Percentiles rank a stretch among this genome's conserved stretches.
Evolutionary conservation across 768 basidiomycete genomes (phyloP).

Genomic region (Termitomyces sp.): DNA sequence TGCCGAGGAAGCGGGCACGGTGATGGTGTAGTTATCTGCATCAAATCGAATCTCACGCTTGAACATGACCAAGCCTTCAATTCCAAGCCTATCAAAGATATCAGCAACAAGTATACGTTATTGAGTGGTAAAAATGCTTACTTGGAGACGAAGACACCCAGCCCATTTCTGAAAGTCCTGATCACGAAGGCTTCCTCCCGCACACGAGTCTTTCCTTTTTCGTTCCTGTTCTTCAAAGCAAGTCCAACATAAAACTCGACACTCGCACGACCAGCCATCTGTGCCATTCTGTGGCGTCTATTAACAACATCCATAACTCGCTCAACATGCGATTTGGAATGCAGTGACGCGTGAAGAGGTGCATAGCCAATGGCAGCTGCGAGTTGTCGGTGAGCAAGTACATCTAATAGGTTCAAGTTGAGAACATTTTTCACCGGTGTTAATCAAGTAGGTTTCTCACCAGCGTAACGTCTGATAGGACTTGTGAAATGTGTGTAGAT

Average conservation of each 20-base stretch:
- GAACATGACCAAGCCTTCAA: constrained; percentile 94
- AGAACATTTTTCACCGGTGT: background rate
- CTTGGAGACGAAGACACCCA: constrained; percentile 96
- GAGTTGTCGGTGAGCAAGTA: constrained; percentile 91
- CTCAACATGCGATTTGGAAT: constrained; percentile 87
- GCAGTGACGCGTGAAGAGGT: constrained; percentile 80
- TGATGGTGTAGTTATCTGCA: constrained; percentile 83
- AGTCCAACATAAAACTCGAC: constrained; percentile 97
- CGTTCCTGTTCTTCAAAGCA: constrained; percentile 69
- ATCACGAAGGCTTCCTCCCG: constrained; percentile 90
- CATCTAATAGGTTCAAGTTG: constrained; percentile 44
- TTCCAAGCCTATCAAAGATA: constrained; percentile 60
- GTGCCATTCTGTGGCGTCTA: constrained; percentile 89
- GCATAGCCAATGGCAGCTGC: constrained; percentile 82
- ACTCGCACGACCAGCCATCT: constrained; percentile 95
- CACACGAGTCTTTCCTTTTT: constrained; percentile 40
- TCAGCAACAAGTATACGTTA: background rate
- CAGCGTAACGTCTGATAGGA: constrained; percentile 94
- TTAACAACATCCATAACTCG: constrained; percentile 83
- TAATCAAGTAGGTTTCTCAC: constrained; percentile 29
- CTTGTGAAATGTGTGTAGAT: constrained; percentile 99
- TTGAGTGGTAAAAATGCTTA: constrained; percentile 31
- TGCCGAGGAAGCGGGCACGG: constrained; percentile 42
- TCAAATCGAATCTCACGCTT: constrained; percentile 87
- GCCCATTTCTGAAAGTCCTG: constrained; percentile 87